phyloP scores from a whole-genome alignment of 306 rosid genomes.

The Rosa chinensis region DNA sequence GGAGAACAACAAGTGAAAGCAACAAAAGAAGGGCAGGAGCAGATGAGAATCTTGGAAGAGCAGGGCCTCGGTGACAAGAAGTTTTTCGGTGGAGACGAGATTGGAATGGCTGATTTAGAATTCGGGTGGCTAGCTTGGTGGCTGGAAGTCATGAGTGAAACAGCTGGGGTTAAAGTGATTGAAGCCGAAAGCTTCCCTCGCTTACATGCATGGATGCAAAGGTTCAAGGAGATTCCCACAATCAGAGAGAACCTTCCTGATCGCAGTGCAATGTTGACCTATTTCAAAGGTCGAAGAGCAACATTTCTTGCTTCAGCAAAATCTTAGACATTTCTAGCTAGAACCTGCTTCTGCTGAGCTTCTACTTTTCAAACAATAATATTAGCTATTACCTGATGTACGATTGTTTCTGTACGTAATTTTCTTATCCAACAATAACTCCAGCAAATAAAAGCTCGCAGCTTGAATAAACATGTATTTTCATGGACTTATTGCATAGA shows the following conservation, averaged over 20 bases:
- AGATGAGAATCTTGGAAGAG: background rate
- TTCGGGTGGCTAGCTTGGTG: constrained; percentile 17
- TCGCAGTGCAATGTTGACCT: background rate
- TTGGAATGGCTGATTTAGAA: constrained; percentile 14
- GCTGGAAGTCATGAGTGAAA: background rate
- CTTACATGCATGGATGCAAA: constrained; percentile 3
- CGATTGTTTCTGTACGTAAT: background rate
- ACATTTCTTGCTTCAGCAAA: background rate
- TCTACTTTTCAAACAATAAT: background rate
- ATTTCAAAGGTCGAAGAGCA: background rate
- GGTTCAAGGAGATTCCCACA: background rate
- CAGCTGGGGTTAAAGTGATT: background rate
- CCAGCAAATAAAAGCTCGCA: no score
- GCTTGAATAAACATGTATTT: no score
- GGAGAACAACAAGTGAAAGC: constrained; percentile 23
- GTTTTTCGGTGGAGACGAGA: background rate
- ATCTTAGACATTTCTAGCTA: background rate
- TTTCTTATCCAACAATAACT: background rate
- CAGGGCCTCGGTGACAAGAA: background rate
- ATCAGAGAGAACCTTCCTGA: constrained; percentile 4
- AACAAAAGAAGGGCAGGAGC: background rate
- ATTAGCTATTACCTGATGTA: background rate
- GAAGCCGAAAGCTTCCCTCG: constrained; percentile 5
- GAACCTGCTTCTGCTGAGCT: background rate
- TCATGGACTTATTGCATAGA: no score